Base-by-base conservation (phyloP, 2,329 filamentous ascomycete species). In the Exserohilum turcica region DNA sequence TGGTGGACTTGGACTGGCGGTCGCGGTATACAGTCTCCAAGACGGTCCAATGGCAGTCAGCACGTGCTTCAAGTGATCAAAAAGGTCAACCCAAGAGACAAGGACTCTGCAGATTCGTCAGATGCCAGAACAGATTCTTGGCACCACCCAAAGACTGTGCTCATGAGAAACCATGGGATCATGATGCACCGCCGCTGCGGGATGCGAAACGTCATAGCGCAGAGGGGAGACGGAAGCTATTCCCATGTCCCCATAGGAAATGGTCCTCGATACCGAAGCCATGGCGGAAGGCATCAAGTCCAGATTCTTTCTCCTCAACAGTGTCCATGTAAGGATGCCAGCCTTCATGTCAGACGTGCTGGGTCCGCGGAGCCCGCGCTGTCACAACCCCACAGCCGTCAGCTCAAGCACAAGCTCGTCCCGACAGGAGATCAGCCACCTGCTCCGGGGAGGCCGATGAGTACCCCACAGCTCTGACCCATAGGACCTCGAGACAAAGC, bases 371-470 rank as follows among this genome's bases (percentile, higher is more conserved):
- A 44, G 19, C 21, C 42, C 18, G 8, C 42, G 19, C 31, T 27
- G 19, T 35, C 29, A 27, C 31, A 35, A 44, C 42, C 31, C 31
- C 42, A 44, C 42, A 44, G 19, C n/a, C n/a, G 42, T 27, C 42
- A 35, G n/a, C 42, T 35, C 42, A 44, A 18, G 9, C n/a, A 31
- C 16, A 29, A 35, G n/a, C 42, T 35, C 19, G 19, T 27, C 10
- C 9, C 19, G n/a, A 35, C 18, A 35, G 9, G 15, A 35, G 19
- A 35, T 35, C 42, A 44, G 31, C 42, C 5, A 16, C n/a, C n/a
- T n/a, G n/a, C n/a, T n/a, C n/a, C 42, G 42, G 42, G 24, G 42
- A 44, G 42, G 16, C 42, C 42, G 42, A 44, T 8, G 19, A 33
- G n/a, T 35, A 35, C 42, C 42, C 31, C 31, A 44, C 19, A 35